Base-by-base conservation (phyloP, 2,329 filamentous ascomycete species). In the Colletotrichum karsti region DNA sequence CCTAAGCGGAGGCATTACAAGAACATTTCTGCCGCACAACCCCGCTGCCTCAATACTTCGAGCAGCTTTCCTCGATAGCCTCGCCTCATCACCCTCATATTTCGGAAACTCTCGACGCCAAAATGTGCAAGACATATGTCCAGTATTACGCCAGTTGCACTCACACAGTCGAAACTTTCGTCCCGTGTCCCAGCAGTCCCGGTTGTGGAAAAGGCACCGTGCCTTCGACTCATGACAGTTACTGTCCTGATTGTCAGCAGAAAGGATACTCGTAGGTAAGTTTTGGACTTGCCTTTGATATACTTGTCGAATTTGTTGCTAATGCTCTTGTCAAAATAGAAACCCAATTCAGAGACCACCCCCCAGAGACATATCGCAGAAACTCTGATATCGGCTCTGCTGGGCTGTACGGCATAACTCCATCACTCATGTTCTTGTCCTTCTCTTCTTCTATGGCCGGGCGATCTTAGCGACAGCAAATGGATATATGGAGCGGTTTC, bases 231-330 rank as follows among this genome's bases (percentile, higher is more conserved):
- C n/a, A 15, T 24, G 39, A 30, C n/a, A 22, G 57, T 8, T 35
- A 46, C 37, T 69, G 69, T 33, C 59, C 48, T 30, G 42, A 33
- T 12, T 69, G 67, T 54, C 58, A 67, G 39, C 18, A 22, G n/a
- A 37, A 57, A 20, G 67, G 66, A 7, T 50, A 35, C 59, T 46
- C 63, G 67, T 71, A 71, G 69, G 67, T 71, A 44, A 64, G 69
- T 69, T 42, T 51, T 57, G 41, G 35, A 12, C 37, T 48, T 50
- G 44, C 44, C 7, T 35, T 33, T 37, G 28, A 18, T 24, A 22
- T 20, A 35, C 15, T 35, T 35, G 10, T 54, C 24, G 18, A 18
- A n/a, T 13, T 7, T 7, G 33, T 12, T 12, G 33, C 33, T 35
- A 5, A 35, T 13, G 15, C 15, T 5, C 7, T 35, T 10, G 2